phyloP scores from a whole-genome alignment of 2,329 filamentous ascomycete species.

The Fusarium compactum region DNA sequence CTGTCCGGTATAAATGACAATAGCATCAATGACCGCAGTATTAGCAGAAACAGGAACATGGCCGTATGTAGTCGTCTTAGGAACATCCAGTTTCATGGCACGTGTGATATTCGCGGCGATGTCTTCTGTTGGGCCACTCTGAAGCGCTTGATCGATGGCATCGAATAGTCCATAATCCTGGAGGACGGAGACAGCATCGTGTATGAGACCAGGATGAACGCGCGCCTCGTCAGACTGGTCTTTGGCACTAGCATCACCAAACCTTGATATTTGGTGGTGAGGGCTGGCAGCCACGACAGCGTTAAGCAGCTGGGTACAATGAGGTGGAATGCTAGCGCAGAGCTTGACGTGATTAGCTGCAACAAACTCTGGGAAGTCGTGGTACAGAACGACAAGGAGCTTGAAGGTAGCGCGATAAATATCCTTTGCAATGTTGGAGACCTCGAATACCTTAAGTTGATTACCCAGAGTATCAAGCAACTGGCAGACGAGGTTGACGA shows the following conservation, averaged over 20 bases:
- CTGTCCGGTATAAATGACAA: constrained; percentile 85
- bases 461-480: constrained; percentile 81
- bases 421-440: constrained; percentile 78
- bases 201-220: constrained; percentile 73
- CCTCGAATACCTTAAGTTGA: constrained; percentile 78
- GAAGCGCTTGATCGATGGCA: constrained; percentile 69
- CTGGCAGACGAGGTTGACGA: constrained; percentile 78
- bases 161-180: constrained; percentile 67
- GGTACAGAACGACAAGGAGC: constrained; percentile 85
- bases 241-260: constrained; percentile 77
- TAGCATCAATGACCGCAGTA: constrained; percentile 77
- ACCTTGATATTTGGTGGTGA: constrained; percentile 74
- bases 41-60: constrained; percentile 77
- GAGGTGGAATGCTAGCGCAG: constrained; percentile 82
- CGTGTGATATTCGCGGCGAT: constrained; percentile 81
- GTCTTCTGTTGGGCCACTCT: constrained; percentile 75
- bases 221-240: constrained; percentile 80
- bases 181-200: constrained; percentile 70
- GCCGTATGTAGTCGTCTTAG: constrained; percentile 73
- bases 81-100: constrained; percentile 72
- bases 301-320: constrained; percentile 90
- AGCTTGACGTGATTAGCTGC: constrained; percentile 87
- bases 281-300: constrained; percentile 86
- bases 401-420: constrained; percentile 88
- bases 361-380: constrained; percentile 95